These are phyloP conservation scores for Anaeramoeba flamelloides DNA, from an alignment of 78 protist species.

Conservation along the genomic window DNA sequence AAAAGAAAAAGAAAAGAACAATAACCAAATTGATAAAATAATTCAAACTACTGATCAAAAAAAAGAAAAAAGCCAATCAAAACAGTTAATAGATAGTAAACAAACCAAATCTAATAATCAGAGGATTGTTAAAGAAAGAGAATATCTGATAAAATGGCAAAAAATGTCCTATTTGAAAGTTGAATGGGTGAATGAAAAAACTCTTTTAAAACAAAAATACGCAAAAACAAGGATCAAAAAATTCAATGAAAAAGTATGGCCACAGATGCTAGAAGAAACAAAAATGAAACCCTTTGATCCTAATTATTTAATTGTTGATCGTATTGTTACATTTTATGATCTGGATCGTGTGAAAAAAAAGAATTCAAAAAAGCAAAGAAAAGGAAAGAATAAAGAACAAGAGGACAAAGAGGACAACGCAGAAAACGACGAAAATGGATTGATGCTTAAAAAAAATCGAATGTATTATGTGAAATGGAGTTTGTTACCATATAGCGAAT, in stretches of 20 bases:
- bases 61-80: no score
- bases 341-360: no score
- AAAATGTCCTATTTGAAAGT: not conserved
- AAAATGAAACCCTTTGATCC: not conserved
- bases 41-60: no score
- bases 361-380: no score
- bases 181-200: not conserved
- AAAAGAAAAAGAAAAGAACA: no score
- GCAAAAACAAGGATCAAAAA: not conserved
- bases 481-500: conserved; percentile 33
- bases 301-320: no score
- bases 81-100: not conserved
- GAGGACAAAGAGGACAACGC: no score
- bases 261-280: not conserved
- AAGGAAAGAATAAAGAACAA: no score
- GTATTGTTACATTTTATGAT: no score
- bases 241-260: not conserved
- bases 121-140: not conserved
- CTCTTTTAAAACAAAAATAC: not conserved
- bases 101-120: not conserved
- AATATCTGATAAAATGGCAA: not conserved
- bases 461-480: conserved; percentile 66
- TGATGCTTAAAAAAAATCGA: no score
- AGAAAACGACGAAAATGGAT: no score
- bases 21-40: no score